phyloP scores from a whole-genome alignment of 2,329 filamentous ascomycete genomes.

The Sclerotinia minor region DNA sequence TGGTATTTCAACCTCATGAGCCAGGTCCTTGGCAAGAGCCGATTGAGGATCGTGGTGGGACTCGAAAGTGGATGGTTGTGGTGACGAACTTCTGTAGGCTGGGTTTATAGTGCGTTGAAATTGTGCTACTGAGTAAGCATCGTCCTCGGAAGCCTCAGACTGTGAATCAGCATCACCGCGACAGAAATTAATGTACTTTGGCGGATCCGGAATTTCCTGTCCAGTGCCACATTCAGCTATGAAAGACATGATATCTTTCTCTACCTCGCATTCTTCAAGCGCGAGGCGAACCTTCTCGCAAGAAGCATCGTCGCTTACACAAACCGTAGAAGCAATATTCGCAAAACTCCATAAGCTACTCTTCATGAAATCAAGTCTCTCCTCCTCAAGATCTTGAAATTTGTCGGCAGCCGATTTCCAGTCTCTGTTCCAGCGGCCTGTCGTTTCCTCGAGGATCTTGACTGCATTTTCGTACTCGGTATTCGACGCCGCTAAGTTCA shows the following conservation, averaged over 20 bases:
- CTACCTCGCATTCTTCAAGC: slow-evolving; percentile 92
- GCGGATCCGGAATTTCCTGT: slow-evolving; percentile 94
- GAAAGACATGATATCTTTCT: slow-evolving; percentile 88
- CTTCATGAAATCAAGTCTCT: slow-evolving; percentile 94
- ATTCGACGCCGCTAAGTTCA: slow-evolving; percentile 87
- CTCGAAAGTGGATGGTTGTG: slow-evolving; percentile 88
- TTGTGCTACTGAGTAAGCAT: slow-evolving; percentile 90
- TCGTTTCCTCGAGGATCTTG: slow-evolving; percentile 92
- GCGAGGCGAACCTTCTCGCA: slow-evolving; percentile 95
- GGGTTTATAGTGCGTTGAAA: slow-evolving; percentile 96
- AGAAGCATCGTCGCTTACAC: slow-evolving; percentile 93
- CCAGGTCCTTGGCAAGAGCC: slow-evolving; percentile 67
- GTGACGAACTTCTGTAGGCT: slow-evolving; percentile 91
- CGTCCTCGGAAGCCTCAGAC: slow-evolving; percentile 83
- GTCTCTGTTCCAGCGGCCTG: slow-evolving; percentile 92
- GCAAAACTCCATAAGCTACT: slow-evolving; percentile 98
- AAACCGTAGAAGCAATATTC: slow-evolving; percentile 95
- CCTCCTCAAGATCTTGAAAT: slow-evolving; percentile 98
- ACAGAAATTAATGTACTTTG: slow-evolving; percentile 98
- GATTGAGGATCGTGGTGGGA: slow-evolving; percentile 88
- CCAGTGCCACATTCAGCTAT: slow-evolving; percentile 88
- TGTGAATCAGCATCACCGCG: slow-evolving; percentile 82
- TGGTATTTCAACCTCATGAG: slow-evolving; percentile 51
- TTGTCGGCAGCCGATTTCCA: slow-evolving; percentile 99
- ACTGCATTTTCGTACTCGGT: slow-evolving; percentile 91